A percentile compares a stretch with the other conserved stretches of the same genome.
These are phyloP conservation scores for Rosa multiflora DNA, from an alignment of 306 rosid species.

Conservation along the genomic window DNA sequence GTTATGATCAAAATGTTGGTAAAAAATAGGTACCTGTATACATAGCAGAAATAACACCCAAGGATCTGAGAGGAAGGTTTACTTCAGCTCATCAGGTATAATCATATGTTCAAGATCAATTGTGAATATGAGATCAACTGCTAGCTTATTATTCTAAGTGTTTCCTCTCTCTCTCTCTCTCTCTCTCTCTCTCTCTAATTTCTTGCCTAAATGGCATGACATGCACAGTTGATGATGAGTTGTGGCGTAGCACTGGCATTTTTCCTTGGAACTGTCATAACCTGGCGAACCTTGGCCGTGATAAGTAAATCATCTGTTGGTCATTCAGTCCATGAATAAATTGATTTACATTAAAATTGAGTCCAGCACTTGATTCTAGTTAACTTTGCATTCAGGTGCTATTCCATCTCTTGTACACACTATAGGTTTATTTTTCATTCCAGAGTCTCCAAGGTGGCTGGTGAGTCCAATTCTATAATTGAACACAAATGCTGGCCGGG, in stretches of 20 bases:
- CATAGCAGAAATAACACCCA: slow-evolving; percentile 37
- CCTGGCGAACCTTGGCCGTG: slow-evolving; percentile 43
- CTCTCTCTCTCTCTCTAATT: too few relatives aligned
- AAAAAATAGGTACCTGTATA: slow-evolving; percentile 26
- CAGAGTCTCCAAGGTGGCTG: slow-evolving; percentile 46
- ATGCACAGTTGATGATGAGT: slow-evolving; percentile 16
- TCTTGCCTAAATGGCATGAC: neutral
- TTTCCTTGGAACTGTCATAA: slow-evolving; percentile 30
- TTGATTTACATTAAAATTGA: slow-evolving; percentile 6
- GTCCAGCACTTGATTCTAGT: neutral
- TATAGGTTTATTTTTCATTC: slow-evolving; percentile 14
- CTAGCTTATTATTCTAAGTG: too few relatives aligned
- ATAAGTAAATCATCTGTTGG: slow-evolving; percentile 20
- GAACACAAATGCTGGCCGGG: neutral
- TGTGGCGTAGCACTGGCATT: slow-evolving; percentile 18
- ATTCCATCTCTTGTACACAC: slow-evolving; percentile 27
- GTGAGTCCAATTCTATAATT: slow-evolving; percentile 10
- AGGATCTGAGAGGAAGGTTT: slow-evolving; percentile 32
- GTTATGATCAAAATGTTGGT: neutral
- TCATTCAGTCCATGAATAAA: neutral
- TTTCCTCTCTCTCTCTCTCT: too few relatives aligned
- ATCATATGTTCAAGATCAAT: too few relatives aligned
- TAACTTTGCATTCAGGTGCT: slow-evolving; percentile 25
- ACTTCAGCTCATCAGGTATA: slow-evolving; percentile 19
- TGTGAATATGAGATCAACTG: too few relatives aligned